Percentiles rank a stretch among this genome's conserved stretches.
These are phyloP conservation scores for Fraxinus pennsylvanica DNA, from an alignment of 257 asterid genomes.

Conservation along the genomic window DNA sequence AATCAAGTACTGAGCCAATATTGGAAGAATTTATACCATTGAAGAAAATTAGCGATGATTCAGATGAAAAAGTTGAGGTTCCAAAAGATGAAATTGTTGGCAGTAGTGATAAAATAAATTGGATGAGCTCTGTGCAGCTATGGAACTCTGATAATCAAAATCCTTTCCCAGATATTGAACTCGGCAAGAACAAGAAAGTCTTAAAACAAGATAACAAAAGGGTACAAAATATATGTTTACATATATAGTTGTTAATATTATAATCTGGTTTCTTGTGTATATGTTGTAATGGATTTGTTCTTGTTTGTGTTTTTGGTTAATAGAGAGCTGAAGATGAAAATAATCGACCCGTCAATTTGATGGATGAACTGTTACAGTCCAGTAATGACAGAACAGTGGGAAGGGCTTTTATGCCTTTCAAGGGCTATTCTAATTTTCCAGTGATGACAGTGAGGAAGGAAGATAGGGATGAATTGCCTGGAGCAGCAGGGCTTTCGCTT, in stretches of 20 bases:
- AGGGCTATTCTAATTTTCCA: conserved; percentile 39
- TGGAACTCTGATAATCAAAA: conserved; percentile 48
- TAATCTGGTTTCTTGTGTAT: conserved; percentile 4
- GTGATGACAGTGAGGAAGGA: conserved; percentile 38
- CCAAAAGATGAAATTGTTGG: conserved; percentile 14
- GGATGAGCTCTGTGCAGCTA: conserved; percentile 71
- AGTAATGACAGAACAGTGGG: conserved; percentile 37
- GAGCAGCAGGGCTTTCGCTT: conserved; percentile 63
- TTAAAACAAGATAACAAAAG: conserved; percentile 33
- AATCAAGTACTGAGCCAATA: conserved; percentile 31
- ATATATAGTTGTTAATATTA: conserved; percentile 18
- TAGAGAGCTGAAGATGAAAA: conserved; percentile 49
- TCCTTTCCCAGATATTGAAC: conserved; percentile 18
- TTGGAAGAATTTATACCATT: conserved; percentile 54
- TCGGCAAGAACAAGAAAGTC: conserved; percentile 2
- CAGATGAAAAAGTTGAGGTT: conserved; percentile 27
- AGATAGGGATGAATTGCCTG: conserved; percentile 40
- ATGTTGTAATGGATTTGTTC: conserved; percentile 10
- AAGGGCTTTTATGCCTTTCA: conserved; percentile 46
- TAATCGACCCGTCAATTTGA: conserved; percentile 22
- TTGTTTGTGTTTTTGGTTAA: conserved; percentile 2
- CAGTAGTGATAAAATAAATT: conserved; percentile 37
- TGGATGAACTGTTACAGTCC: conserved; percentile 40
- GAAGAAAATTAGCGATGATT: conserved; percentile 31
- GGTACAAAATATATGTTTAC: conserved; percentile 37